These are phyloP conservation scores for Candida incommunis DNA, from an alignment of 805 yeast species.

Conservation along the genomic window DNA sequence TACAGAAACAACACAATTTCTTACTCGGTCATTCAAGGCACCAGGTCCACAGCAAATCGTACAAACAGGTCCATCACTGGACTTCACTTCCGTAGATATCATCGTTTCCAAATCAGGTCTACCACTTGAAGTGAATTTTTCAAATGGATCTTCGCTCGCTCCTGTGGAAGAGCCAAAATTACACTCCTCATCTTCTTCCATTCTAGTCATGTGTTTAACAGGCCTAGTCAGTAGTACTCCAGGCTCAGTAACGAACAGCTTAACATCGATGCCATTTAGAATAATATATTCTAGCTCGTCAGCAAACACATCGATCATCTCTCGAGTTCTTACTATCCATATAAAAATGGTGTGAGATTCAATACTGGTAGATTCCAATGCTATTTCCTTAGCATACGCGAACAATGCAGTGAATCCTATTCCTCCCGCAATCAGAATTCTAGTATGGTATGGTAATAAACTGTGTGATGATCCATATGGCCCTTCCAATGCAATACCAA, in stretches of 20 bases:
- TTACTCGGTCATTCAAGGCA: no score
- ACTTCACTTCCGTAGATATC: no score
- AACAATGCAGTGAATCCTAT: conserved; percentile 44
- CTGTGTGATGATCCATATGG: conserved; percentile 41
- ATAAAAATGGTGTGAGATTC: conserved; percentile 30
- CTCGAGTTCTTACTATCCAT: conserved; percentile 49
- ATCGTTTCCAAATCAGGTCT: no score
- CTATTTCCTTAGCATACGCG: conserved; percentile 27
- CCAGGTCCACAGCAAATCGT: no score
- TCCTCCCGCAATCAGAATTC: conserved; percentile 39
- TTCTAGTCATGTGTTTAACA: no score
- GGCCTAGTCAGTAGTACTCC: no score
- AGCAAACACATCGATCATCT: conserved; percentile 35
- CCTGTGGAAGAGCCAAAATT: no score
- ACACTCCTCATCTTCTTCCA: no score
- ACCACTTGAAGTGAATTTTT: no score
- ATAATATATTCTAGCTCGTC: conserved; percentile 26
- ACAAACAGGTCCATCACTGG: no score
- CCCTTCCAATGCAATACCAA: conserved; percentile 38
- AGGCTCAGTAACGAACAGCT: conserved; percentile 6
- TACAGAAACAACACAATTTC: no score
- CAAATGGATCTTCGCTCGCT: no score
- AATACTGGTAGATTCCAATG: neutral
- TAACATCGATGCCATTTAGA: conserved; percentile 6
- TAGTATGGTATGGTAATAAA: conserved; percentile 24